phyloP scores from a whole-genome alignment of 495 filamentous ascomycete species.

The Penicillium ucsense region DNA sequence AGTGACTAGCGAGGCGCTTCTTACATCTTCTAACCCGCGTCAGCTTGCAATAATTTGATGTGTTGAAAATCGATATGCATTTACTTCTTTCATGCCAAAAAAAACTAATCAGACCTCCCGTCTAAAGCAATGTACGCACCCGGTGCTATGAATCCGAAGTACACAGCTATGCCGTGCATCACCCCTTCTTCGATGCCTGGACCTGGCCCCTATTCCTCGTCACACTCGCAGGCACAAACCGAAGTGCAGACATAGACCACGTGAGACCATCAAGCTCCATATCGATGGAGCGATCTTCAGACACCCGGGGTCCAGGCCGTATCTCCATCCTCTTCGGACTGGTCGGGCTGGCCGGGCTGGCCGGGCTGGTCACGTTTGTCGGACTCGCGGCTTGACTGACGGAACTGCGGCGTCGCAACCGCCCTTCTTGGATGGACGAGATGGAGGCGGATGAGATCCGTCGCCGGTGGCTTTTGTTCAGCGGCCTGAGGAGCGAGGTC shows the following conservation, averaged over 20 bases:
- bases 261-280: constrained; percentile 61
- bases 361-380: too few relatives aligned
- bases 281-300: constrained; percentile 24
- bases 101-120: too few relatives aligned
- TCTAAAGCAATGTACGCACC: too few relatives aligned
- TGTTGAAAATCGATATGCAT: too few relatives aligned
- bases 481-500: constrained; percentile 58
- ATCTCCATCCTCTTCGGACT: background rate
- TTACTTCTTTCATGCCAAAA: too few relatives aligned
- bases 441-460: constrained; percentile 40
- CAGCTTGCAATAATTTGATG: too few relatives aligned
- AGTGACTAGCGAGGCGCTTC: too few relatives aligned
- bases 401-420: constrained; percentile 29
- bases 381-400: constrained; percentile 10
- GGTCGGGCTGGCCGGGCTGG: background rate
- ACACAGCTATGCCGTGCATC: background rate
- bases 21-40: too few relatives aligned
- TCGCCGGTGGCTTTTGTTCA: constrained; percentile 31
- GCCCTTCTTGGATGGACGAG: constrained; percentile 28
- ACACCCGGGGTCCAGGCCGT: background rate
- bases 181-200: constrained; percentile 3
- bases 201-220: constrained; percentile 15
- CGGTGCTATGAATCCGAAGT: too few relatives aligned
- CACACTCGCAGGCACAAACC: constrained; percentile 72
- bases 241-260: constrained; percentile 73